These are phyloP conservation scores for Myxozyma kluyveri DNA, from an alignment of 805 yeast genomes.

Conservation along the genomic window DNA sequence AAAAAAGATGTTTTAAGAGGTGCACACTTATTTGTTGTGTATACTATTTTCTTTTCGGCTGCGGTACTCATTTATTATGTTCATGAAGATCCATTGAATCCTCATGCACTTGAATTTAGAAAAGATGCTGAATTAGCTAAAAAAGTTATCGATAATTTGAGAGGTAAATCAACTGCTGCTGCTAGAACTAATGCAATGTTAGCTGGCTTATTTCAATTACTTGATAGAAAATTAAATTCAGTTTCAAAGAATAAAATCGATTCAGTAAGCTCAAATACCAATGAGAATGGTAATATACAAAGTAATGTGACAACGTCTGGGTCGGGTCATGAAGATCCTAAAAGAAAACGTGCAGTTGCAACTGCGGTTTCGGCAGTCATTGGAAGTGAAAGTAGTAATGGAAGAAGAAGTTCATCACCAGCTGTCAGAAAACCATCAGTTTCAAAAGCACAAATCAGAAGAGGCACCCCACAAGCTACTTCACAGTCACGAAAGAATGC, in stretches of 20 bases:
- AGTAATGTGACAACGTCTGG: background rate
- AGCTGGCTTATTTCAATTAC: slow-evolving; percentile 33
- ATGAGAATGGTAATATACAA: background rate
- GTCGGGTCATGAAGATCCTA: slow-evolving; percentile 12
- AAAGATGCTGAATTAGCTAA: slow-evolving; percentile 81
- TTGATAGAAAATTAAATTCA: slow-evolving; percentile 31
- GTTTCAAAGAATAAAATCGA: slow-evolving; percentile 3
- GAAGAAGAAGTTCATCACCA: background rate
- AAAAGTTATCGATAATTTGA: slow-evolving; percentile 65
- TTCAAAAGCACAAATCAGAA: too few relatives aligned
- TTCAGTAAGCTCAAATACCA: too few relatives aligned
- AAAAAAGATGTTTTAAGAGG: slow-evolving; percentile 69
- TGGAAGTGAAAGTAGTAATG: background rate
- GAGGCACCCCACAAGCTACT: too few relatives aligned
- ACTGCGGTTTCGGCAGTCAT: background rate
- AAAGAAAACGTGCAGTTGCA: slow-evolving; percentile 21
- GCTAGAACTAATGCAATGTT: slow-evolving; percentile 68
- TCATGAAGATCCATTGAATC: slow-evolving; percentile 47
- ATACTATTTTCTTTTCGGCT: slow-evolving; percentile 83
- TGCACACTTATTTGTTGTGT: slow-evolving; percentile 88
- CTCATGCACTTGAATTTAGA: slow-evolving; percentile 46
- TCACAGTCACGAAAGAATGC: too few relatives aligned
- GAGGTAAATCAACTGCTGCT: slow-evolving; percentile 74
- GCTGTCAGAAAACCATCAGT: background rate
- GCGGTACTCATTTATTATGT: slow-evolving; percentile 81